A percentile compares a stretch with the other conserved stretches of the same genome.
Evolutionary conservation across 768 basidiomycete species (phyloP).

Genomic region (Amanita exitialis): DNA sequence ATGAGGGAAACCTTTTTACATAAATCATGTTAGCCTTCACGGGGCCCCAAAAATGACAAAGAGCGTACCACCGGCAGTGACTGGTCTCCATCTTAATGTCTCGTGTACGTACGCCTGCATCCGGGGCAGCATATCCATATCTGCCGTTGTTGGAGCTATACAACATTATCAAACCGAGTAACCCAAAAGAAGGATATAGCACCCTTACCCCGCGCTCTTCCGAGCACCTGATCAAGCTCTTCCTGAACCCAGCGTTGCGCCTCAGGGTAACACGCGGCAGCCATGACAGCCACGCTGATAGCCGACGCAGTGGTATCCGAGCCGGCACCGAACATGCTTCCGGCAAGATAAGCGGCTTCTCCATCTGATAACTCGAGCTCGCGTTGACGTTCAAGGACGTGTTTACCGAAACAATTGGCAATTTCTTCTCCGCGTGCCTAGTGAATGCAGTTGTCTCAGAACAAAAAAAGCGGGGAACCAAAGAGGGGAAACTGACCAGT

Average conservation of each 20-base stretch:
- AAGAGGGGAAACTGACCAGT: slow-evolving; percentile 23
- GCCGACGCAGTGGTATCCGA: slow-evolving; percentile 57
- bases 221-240: slow-evolving; percentile 44
- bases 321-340: slow-evolving; percentile 58
- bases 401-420: slow-evolving; percentile 42
- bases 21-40: background rate
- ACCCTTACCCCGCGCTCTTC: slow-evolving; percentile 28
- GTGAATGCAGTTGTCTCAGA: background rate
- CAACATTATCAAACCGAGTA: background rate
- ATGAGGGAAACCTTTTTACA: slow-evolving; percentile 42
- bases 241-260: slow-evolving; percentile 41
- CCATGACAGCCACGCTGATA: slow-evolving; percentile 46
- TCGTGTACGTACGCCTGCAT: slow-evolving; percentile 42
- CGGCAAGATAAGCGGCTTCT: slow-evolving; percentile 54
- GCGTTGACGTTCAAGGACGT: slow-evolving; percentile 44
- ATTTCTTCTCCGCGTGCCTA: slow-evolving; percentile 24
- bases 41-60: background rate
- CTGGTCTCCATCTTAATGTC: slow-evolving; percentile 41
- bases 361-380: slow-evolving; percentile 44
- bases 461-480: background rate
- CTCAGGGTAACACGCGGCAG: slow-evolving; percentile 44
- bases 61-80: slow-evolving; percentile 31
- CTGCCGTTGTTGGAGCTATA: slow-evolving; percentile 27
- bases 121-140: slow-evolving; percentile 32
- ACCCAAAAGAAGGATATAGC: background rate